A percentile compares a stretch with the other conserved stretches of the same genome.
Evolutionary conservation across 768 basidiomycete genomes (phyloP).

Genomic region (Kwoniella pini): DNA sequence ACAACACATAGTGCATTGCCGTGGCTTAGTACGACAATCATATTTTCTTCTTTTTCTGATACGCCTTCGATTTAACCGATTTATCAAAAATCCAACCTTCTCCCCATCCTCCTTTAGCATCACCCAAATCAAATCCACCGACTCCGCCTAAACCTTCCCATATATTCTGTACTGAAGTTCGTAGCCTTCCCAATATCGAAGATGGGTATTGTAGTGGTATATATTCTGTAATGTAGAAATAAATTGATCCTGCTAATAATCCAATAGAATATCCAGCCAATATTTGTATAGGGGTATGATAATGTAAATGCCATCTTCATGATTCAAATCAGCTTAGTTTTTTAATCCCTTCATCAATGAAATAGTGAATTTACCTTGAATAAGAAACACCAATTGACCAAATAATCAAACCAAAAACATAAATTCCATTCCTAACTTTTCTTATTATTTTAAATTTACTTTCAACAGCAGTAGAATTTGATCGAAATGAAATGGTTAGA

Average conservation of each 20-base stretch:
- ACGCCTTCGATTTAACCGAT: background rate
- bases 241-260: conserved; percentile 23
- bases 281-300: conserved; percentile 48
- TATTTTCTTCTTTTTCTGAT: background rate
- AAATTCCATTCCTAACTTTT: conserved; percentile 20
- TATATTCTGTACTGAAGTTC: conserved; percentile 17
- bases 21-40: too few relatives aligned
- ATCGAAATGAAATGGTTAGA: conserved; percentile 12
- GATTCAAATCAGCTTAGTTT: background rate
- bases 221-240: conserved; percentile 38
- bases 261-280: conserved; percentile 37
- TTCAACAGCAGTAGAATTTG: background rate
- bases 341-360: too few relatives aligned
- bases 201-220: conserved; percentile 35
- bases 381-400: conserved; percentile 50
- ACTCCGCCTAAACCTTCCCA: conserved; percentile 41
- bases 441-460: conserved; percentile 4
- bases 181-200: conserved; percentile 17
- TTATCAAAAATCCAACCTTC: conserved; percentile 33
- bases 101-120: conserved; percentile 40
- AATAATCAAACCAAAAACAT: conserved; percentile 33
- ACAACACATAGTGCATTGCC: too few relatives aligned
- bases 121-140: conserved; percentile 40
- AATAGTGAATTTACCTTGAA: too few relatives aligned
- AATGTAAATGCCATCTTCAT: conserved; percentile 44